A percentile compares a stretch with the other conserved stretches of the same genome.
phyloP scores from a whole-genome alignment of 176 grass and related monocot genomes.

The Lolium rigidum region DNA sequence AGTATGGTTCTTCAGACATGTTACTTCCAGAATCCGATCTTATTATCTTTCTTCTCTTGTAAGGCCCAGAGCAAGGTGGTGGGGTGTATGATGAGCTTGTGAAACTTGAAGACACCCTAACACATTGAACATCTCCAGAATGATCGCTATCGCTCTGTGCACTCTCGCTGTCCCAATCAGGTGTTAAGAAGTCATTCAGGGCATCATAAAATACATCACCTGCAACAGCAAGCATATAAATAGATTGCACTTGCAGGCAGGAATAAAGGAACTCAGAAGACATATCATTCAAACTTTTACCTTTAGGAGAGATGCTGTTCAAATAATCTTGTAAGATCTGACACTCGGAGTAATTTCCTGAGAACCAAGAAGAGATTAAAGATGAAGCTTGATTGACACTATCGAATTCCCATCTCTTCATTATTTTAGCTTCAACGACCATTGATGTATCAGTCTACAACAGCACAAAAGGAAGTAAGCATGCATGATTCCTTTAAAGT shows the following conservation, averaged over 20 bases:
- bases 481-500: constrained; percentile 21
- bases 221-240: constrained; percentile 57
- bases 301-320: constrained; percentile 63
- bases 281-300: constrained; percentile 44
- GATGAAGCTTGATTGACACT: constrained; percentile 82
- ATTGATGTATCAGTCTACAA: constrained; percentile 91
- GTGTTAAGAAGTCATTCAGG: constrained; percentile 45
- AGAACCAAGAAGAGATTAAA: constrained; percentile 73
- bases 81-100: constrained; percentile 53
- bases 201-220: constrained; percentile 90
- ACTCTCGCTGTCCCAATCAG: constrained; percentile 41
- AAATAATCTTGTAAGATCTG: constrained; percentile 69
- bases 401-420: constrained; percentile 98
- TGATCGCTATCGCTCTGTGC: constrained; percentile 39
- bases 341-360: constrained; percentile 59
- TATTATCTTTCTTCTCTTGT: constrained; percentile 90
- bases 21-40: constrained; percentile 46
- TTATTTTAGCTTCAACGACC: constrained; percentile 81
- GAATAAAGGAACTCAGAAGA: constrained; percentile 20
- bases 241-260: constrained; percentile 34
- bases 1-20: constrained; percentile 62
- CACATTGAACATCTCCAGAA: constrained; percentile 36
- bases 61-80: constrained; percentile 77
- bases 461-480: constrained; percentile 24
- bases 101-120: constrained; percentile 37